Evolutionary conservation across 306 rosid species (phyloP).

Genomic region (Dryas octopetala): DNA sequence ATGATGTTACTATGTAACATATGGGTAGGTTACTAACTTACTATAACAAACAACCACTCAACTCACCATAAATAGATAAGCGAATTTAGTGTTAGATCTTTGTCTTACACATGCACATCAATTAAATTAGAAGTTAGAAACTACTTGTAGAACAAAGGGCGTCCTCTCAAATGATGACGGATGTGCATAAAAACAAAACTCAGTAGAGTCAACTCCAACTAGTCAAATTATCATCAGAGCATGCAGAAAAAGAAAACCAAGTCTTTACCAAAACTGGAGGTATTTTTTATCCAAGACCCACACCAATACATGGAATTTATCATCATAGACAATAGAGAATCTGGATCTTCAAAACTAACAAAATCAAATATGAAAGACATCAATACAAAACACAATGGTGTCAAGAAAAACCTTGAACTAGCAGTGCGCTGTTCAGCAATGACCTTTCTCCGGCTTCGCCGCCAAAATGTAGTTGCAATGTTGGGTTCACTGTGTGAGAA

Average conservation of each 20-base stretch:
- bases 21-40: background rate
- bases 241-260: background rate
- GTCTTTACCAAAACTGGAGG: background rate
- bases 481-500: conserved; percentile 98
- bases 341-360: background rate
- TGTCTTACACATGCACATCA: background rate
- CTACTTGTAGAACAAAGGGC: background rate
- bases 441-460: conserved; percentile 94
- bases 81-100: background rate
- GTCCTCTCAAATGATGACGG: background rate
- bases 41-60: background rate
- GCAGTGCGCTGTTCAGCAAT: conserved; percentile 99
- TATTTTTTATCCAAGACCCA: background rate
- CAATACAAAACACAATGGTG: conserved; percentile 31
- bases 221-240: background rate
- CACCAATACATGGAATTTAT: conserved; percentile 6
- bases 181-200: background rate
- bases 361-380: conserved; percentile 24
- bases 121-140: background rate
- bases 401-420: conserved; percentile 85
- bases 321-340: background rate
- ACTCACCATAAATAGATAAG: background rate
- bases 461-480: conserved; percentile 92
- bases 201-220: conserved; percentile 5
- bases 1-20: background rate